phyloP scores from a whole-genome alignment of 2,329 filamentous ascomycete genomes.

The Aspergillus transmontanensis region DNA sequence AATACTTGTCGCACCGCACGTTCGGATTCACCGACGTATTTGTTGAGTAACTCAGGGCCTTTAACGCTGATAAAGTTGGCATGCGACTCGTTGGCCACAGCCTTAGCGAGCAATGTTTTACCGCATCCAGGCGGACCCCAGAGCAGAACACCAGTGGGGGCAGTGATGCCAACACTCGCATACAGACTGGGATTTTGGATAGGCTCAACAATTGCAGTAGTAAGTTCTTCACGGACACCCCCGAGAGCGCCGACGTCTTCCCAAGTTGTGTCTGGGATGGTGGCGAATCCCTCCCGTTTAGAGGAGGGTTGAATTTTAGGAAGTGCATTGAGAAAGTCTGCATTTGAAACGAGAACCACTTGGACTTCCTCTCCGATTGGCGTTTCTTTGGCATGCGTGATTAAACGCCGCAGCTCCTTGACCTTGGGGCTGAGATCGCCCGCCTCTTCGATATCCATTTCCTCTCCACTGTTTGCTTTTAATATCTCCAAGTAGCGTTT shows the following conservation, averaged over 20 bases:
- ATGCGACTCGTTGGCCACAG: constrained; percentile 90
- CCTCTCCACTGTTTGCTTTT: constrained; percentile 46
- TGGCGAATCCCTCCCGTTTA: constrained; percentile 91
- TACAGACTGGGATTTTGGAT: constrained; percentile 83
- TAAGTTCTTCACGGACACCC: constrained; percentile 77
- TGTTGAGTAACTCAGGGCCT: constrained; percentile 93
- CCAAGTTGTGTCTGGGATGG: constrained; percentile 92
- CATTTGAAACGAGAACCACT: constrained; percentile 61
- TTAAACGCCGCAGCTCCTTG: constrained; percentile 53
- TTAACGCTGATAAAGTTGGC: constrained; percentile 99
- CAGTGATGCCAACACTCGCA: constrained; percentile 73
- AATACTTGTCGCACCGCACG: constrained; percentile 92
- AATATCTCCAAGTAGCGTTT: constrained; percentile 60
- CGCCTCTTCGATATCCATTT: constrained; percentile 57
- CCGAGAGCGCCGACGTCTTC: constrained; percentile 83
- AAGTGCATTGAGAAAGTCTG: constrained; percentile 74
- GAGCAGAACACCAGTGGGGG: constrained; percentile 84
- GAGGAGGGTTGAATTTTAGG: constrained; percentile 76
- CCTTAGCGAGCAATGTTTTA: constrained; percentile 94
- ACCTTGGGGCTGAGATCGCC: constrained; percentile 43
- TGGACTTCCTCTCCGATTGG: constrained; percentile 57
- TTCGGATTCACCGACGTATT: constrained; percentile 96
- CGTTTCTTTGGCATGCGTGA: constrained; percentile 56
- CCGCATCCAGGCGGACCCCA: constrained; percentile 97
- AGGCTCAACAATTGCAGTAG: constrained; percentile 83